Evolutionary conservation across 2,329 filamentous ascomycete species (phyloP), one percentile per base, ranked within the genome.

Genomic region (Trichoderma oligosporum): DNA sequence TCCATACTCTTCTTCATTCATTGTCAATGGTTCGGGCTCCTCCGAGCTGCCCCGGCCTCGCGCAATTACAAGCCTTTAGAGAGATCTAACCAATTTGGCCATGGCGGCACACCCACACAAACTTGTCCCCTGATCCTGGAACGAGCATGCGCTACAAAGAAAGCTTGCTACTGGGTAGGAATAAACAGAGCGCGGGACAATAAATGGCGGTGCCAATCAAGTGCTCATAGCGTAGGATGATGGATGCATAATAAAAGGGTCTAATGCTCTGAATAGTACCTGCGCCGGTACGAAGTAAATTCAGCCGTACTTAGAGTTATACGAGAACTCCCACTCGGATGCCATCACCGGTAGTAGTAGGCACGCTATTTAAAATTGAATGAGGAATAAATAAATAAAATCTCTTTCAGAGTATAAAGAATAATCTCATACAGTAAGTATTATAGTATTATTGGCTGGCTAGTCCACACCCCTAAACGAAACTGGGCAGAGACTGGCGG

Each of bases 271-370:
- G 41, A 45, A 18, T 44, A 45, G 14, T 44, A 24, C 51, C 38
- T 22, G 44, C 51, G 29, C 51, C 39, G 16, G 29, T 29, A 29
- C 41, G 51, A 29, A 45, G 24, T 33, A 18, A 18, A 20, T 20
- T 44, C 52, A 44, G 22, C 39, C 51, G 39, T 39, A n/a, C n/a
- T n/a, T n/a, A n/a, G n/a, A n/a, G n/a, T n/a, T n/a, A 54, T 54
- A 54, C 51, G 51, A 55, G 41, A 33, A 20, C 35, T 35, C 22
- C n/a, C n/a, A n/a, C n/a, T n/a, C n/a, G n/a, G n/a, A n/a, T n/a
- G n/a, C n/a, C n/a, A n/a, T n/a, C n/a, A n/a, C n/a, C n/a, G n/a
- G n/a, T n/a, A n/a, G n/a, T n/a, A n/a, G n/a, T n/a, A n/a, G n/a
- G n/a, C n/a, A n/a, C n/a, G n/a, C n/a, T n/a, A n/a, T n/a, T n/a